Evolutionary conservation across 2,329 filamentous ascomycete species (phyloP), one percentile per base, ranked within the genome.

Genomic region (Cryphonectria japonica): DNA sequence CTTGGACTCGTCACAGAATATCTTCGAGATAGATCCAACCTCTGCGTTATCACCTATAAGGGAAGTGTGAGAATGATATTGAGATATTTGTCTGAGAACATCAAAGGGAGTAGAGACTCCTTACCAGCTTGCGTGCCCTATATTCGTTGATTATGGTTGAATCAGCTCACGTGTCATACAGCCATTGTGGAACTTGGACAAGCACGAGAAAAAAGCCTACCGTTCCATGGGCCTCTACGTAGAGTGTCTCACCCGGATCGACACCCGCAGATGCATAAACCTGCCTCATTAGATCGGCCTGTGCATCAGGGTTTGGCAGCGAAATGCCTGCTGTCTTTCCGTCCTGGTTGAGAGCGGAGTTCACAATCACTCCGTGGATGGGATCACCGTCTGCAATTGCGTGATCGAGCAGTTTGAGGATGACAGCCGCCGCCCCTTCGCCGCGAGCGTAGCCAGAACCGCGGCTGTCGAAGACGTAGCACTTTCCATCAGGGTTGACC

Each of bases 281-380:
- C 37, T 60, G 61, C 8, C 73, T 71, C 39, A 76, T 75, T 4
- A 78, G 75, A 1, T 67, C 69, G 2, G 52, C 72, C 64, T 78
- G 77, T 1, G 76, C 76, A 5, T 67, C 59, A 7, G 71, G 69
- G 52, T 71, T 82, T 0, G 82, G 81, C 54, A 79, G 75, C 0
- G 79, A 79, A 46, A 83, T 80, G 4, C 80, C 80, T n/a, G 77
- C 75, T 0, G 80, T 83, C 22, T 75, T 75, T 29, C 82, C 82
- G 68, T 83, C 80, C 59, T 82, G 79, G 67, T 82, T 82, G 7
- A 81, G 76, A 16, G 78, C 82, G 34, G 78, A 80, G 1, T 75
- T 77, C 5, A 76, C 75, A 7, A 84, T 80, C 7, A 77, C 73
- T 1, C 75, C 73, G 11, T 72, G 75, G 1, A 76, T 66, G 1